Evolutionary conservation across 192 early-diverging fungal genomes (phyloP).

Genomic region (Podila epicladia): DNA sequence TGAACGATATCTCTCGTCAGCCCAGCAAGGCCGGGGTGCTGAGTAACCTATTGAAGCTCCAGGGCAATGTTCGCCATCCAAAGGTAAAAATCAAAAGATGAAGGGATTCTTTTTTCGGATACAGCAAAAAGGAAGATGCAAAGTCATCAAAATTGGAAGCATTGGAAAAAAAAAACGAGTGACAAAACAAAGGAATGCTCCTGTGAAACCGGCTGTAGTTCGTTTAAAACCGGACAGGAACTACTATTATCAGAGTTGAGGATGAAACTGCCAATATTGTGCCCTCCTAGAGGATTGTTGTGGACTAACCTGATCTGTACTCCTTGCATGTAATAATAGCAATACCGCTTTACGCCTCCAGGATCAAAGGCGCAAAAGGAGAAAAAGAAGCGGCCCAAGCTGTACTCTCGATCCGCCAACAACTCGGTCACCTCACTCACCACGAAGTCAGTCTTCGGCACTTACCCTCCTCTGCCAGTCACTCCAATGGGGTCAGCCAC

Average conservation of each 20-base stretch:
- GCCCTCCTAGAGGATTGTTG: too few relatives aligned
- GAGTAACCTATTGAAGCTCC: slow-evolving; percentile 56
- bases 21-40: slow-evolving; percentile 55
- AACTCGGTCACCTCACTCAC: slow-evolving; percentile 26
- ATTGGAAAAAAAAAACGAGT: too few relatives aligned
- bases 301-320: background rate
- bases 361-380: slow-evolving; percentile 28
- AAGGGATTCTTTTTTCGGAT: background rate
- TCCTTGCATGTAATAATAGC: background rate
- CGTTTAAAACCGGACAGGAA: too few relatives aligned
- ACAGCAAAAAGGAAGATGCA: background rate
- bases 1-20: slow-evolving; percentile 3
- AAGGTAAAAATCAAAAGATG: slow-evolving; percentile 11
- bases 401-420: slow-evolving; percentile 39
- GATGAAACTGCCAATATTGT: too few relatives aligned
- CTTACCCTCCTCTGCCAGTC: slow-evolving; percentile 28
- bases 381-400: slow-evolving; percentile 40
- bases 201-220: too few relatives aligned
- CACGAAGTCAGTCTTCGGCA: slow-evolving; percentile 17
- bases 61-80: slow-evolving; percentile 14
- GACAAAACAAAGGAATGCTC: too few relatives aligned
- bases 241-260: too few relatives aligned
- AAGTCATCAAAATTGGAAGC: too few relatives aligned
- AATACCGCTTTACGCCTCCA: background rate
- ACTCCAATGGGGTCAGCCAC: slow-evolving; percentile 12